Conservation (phyloP, 2,329 filamentous ascomycete genomes). For the Ceratocystis destructans region DNA sequence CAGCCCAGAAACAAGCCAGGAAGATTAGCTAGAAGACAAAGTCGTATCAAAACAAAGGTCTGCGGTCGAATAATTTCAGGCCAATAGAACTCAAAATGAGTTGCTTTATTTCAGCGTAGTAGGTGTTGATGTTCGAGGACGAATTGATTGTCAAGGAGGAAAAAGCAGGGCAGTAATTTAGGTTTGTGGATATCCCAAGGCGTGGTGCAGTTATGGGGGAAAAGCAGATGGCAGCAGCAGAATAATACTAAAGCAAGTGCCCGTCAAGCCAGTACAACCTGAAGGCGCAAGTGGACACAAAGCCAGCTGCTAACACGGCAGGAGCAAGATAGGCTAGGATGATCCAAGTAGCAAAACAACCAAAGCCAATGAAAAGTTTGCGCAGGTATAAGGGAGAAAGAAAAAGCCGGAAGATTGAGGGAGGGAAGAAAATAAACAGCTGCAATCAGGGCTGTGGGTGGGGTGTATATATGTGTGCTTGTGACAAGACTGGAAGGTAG, state of each 20-base stretch:
- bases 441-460: neutral
- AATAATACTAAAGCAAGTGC: neutral
- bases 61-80: neutral
- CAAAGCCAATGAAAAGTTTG: neutral
- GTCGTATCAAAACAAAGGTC: neutral
- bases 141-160: neutral
- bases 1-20: neutral
- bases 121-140: neutral
- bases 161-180: neutral
- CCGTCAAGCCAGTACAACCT: neutral
- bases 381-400: neutral
- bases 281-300: neutral
- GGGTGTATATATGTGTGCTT: neutral
- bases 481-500: neutral
- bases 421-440: neutral
- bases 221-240: neutral
- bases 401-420: neutral
- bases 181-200: too few species aligned
- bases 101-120: neutral
- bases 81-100: neutral
- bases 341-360: neutral
- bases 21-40: neutral
- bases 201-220: neutral
- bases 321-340: slow-evolving; percentile 1
- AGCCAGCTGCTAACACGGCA: neutral